Evolutionary conservation across 192 early-diverging fungal species (phyloP), one percentile per base, ranked within the genome.

Genomic region (Linnemannia schmuckeri): DNA sequence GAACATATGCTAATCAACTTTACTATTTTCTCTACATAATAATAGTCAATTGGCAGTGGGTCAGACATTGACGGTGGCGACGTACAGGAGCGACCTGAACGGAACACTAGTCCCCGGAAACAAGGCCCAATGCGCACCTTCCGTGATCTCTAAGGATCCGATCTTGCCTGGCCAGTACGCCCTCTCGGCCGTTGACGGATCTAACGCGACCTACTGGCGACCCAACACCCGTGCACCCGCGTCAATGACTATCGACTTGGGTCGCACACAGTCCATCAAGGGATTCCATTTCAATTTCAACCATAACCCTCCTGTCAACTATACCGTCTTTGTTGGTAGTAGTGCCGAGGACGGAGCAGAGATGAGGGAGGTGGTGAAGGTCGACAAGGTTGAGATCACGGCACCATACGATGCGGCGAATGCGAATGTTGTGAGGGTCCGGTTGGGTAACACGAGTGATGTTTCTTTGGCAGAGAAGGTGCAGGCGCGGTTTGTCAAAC

Each of bases 241-340:
- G 6, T 82, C 85, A 4, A 37, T 88, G 40, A n/a, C 52, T 12
- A 82, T 88, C 27, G 85, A 88, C 24, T 76, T 88, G 15, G 85
- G 85, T 22, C 75, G 68, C 27, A 20, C 30, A 17, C 80, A 88
- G 72, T 72, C 70, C 12, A 82, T 88, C 76, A 57, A 52, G 61
- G 71, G 42, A 22, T 76, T 88, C 77, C 86, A 88, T 72, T 79
- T 88, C 69, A 88, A 88, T 66, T 88, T 88, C 52, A 82, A 88
- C 54, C 49, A 78, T 27, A 88, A 79, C 80, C 86, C 86, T 3
- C 86, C 86, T n/a, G 47, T 9, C 3, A 74, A 54, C 24, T 88
- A 88, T 49, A 63, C 72, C 13, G 69, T 88, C 9, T 76, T 76
- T 38, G 86, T 81, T 3, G 80, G 86, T 41, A 35, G 18, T 5